These are phyloP conservation scores for Parachaetomium inaequale DNA, from an alignment of 495 filamentous ascomycete species.

Conservation along the genomic window DNA sequence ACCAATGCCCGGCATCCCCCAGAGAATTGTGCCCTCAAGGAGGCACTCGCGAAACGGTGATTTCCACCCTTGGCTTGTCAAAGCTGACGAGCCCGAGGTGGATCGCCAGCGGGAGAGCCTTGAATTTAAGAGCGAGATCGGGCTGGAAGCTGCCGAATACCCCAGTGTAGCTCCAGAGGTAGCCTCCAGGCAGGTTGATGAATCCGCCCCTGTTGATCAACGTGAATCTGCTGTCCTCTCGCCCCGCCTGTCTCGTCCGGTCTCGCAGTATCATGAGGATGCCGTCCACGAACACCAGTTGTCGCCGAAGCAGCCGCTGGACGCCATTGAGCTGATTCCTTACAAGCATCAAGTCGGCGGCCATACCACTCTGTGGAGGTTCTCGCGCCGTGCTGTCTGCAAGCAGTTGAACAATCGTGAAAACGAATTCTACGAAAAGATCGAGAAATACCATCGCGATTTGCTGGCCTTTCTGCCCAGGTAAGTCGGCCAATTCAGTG, in stretches of 20 bases:
- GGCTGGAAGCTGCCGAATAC: slow-evolving; percentile 24
- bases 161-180: slow-evolving; percentile 31
- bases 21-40: slow-evolving; percentile 25
- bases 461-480: slow-evolving; percentile 87
- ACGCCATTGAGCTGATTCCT: slow-evolving; percentile 92
- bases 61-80: slow-evolving; percentile 50
- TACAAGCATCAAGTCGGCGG: slow-evolving; percentile 97
- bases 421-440: slow-evolving; percentile 96
- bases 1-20: slow-evolving; percentile 37
- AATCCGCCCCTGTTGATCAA: slow-evolving; percentile 40
- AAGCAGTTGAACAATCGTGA: slow-evolving; percentile 96
- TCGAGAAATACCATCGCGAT: slow-evolving; percentile 85
- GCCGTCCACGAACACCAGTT: slow-evolving; percentile 46
- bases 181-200: slow-evolving; percentile 34
- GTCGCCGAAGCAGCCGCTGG: slow-evolving; percentile 60
- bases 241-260: slow-evolving; percentile 34
- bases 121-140: slow-evolving; percentile 21
- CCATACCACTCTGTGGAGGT: slow-evolving; percentile 93
- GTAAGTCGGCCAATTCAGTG: slow-evolving; percentile 51
- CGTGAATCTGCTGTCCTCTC: slow-evolving; percentile 29
- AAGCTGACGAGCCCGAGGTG: slow-evolving; percentile 46
- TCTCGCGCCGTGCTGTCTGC: slow-evolving; percentile 91
- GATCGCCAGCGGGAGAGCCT: slow-evolving; percentile 31
- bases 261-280: slow-evolving; percentile 44
- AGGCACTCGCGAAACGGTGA: slow-evolving; percentile 33